Base-by-base conservation (phyloP, 495 filamentous ascomycete genomes). In the Apodospora peruviana region DNA sequence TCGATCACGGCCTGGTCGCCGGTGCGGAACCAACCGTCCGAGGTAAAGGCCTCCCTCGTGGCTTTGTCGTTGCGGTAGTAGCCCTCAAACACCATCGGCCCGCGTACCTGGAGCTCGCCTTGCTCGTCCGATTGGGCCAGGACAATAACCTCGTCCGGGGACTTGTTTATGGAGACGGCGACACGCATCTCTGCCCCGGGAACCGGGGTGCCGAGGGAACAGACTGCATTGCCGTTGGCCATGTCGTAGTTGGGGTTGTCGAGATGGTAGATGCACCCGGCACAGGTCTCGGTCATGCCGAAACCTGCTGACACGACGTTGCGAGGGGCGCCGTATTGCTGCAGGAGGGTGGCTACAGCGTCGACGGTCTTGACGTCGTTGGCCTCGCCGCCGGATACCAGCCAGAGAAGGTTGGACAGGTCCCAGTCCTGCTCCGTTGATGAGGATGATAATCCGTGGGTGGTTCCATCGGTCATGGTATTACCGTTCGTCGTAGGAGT, bases 1-100 rank as follows among this genome's bases (percentile, higher is more conserved):
- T 79, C 77, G 11, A 78, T 48, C 25, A 63, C 63, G 9, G 52
- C 83, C 22, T 71, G 66, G 49, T 88, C 85, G 0, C 84, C 84
- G 1, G 84, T 87, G 34, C 75, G 74, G 65, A 87, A 85, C 76
- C 81, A 89, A 2, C 83, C 81, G 47, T 87, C 83, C 0, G 34
- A 12, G 1, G 77, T 80, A 43, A 86, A 78, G 0, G 82, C 66
- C 17, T 77, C 63, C 2, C 47, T 60, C 4, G 80, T 87, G 4
- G 72, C 77, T 23, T 68, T 56, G 0, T 61, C 56, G 50, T 88
- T 81, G 50, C 81, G 78, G 55, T 77, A 77, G 58, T 88, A 87
- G 19, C 70, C 69, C 32, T 72, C 66, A 62, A 85, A 86, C 4
- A 86, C 62, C 18, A 78, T 70, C 2, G 69, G 61, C 12, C 65